phyloP scores from a whole-genome alignment of 768 basidiomycete species.

The Suillus luteus region DNA sequence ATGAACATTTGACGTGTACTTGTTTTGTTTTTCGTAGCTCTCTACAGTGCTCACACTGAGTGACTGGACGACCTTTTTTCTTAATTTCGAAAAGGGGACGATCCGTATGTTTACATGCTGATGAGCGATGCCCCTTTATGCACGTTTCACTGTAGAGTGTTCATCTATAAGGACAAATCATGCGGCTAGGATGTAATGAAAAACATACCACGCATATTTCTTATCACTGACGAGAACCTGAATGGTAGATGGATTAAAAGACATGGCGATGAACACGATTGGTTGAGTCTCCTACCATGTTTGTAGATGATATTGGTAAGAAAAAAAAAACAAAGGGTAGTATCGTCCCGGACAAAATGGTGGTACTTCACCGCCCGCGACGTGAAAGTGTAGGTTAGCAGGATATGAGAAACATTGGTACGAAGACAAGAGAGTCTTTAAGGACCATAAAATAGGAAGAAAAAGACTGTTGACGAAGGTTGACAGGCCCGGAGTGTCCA shows the following conservation, averaged over 20 bases:
- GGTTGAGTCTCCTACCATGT: slow-evolving; percentile 23
- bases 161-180: slow-evolving; percentile 15
- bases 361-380: slow-evolving; percentile 58
- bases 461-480: slow-evolving; percentile 52
- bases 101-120: slow-evolving; percentile 85
- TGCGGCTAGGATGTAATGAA: slow-evolving; percentile 2
- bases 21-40: slow-evolving; percentile 48
- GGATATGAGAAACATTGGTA: slow-evolving; percentile 31
- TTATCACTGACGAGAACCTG: slow-evolving; percentile 73
- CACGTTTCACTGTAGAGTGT: slow-evolving; percentile 72
- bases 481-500: slow-evolving; percentile 40
- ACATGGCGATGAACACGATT: slow-evolving; percentile 43
- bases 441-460: slow-evolving; percentile 44
- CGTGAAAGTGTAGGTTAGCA: slow-evolving; percentile 56
- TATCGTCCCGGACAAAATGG: slow-evolving; percentile 36
- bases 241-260: neutral
- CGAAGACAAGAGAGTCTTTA: slow-evolving; percentile 39
- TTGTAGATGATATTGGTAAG: slow-evolving; percentile 15
- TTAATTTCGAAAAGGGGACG: slow-evolving; percentile 82
- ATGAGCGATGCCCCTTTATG: slow-evolving; percentile 93
- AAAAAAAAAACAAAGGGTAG: slow-evolving; percentile 12
- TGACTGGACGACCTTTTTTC: slow-evolving; percentile 62
- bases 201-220: slow-evolving; percentile 81
- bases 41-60: slow-evolving; percentile 55
- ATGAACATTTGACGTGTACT: slow-evolving; percentile 47